Evolutionary conservation across 192 early-diverging fungal genomes (phyloP).

Genomic region (Rhizophlyctis rosea): DNA sequence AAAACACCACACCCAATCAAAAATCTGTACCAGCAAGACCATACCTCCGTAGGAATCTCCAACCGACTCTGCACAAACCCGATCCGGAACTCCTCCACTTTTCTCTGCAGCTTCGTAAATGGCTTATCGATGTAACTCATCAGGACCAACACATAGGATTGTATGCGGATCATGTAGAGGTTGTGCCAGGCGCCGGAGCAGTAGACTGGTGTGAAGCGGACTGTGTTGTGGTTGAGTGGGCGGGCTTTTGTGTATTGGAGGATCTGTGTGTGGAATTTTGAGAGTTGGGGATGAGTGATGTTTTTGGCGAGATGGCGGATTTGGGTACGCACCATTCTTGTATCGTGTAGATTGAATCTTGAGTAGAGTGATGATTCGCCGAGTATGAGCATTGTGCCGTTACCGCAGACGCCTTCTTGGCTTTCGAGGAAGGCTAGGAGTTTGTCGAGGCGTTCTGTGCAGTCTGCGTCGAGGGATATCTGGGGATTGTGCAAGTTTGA

Average conservation of each 20-base stretch:
- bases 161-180: conserved; percentile 50
- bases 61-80: conserved; percentile 53
- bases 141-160: conserved; percentile 49
- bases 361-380: conserved; percentile 55
- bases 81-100: conserved; percentile 50
- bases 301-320: neutral
- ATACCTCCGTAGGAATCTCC: conserved; percentile 60
- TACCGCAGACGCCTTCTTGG: conserved; percentile 60
- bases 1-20: too few species aligned
- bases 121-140: conserved; percentile 50
- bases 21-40: neutral
- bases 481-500: too few species aligned
- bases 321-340: conserved; percentile 48
- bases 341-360: conserved; percentile 49
- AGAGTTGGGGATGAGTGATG: neutral
- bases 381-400: conserved; percentile 57
- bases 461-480: conserved; percentile 43
- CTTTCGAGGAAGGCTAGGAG: conserved; percentile 56
- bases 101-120: conserved; percentile 33
- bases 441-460: conserved; percentile 55
- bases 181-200: conserved; percentile 49
- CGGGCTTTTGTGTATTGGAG: conserved; percentile 53
- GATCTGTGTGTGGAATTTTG: conserved; percentile 32
- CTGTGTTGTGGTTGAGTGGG: conserved; percentile 35
- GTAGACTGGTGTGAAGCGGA: conserved; percentile 54